phyloP scores from a whole-genome alignment of 1,284 basidiomycete species.

The Chondrostereum purpureum region DNA sequence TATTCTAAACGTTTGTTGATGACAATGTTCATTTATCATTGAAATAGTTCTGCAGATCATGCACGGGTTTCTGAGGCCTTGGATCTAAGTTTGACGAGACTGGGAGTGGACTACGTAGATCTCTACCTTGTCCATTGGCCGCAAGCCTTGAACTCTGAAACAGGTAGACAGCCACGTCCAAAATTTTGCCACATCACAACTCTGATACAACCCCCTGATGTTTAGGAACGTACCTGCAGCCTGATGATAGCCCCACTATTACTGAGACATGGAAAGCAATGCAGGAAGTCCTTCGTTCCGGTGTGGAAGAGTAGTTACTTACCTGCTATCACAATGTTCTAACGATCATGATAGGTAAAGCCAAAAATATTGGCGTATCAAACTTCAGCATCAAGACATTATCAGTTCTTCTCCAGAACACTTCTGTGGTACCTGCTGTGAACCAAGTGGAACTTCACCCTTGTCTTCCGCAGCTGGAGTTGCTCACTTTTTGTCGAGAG shows the following conservation, averaged over 20 bases:
- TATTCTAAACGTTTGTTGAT: background rate
- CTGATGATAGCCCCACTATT: constrained; percentile 17
- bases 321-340: background rate
- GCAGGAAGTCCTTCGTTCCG: constrained; percentile 45
- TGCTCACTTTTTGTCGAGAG: constrained; percentile 38
- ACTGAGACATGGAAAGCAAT: constrained; percentile 54
- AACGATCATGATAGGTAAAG: constrained; percentile 26
- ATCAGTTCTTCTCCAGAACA: constrained; percentile 22
- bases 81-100: constrained; percentile 11
- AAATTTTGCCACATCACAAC: no score
- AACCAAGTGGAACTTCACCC: constrained; percentile 49
- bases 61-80: constrained; percentile 12
- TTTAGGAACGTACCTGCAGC: constrained; percentile 8
- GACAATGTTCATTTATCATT: background rate
- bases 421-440: constrained; percentile 39
- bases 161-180: no score
- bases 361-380: constrained; percentile 42
- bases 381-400: constrained; percentile 42
- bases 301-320: no score
- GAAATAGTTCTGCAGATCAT: constrained; percentile 12
- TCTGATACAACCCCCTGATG: no score
- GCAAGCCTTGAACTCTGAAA: constrained; percentile 9
- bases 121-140: constrained; percentile 21
- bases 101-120: constrained; percentile 17
- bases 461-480: constrained; percentile 34